These are phyloP conservation scores for Ophiocordyceps polyrhachis-furcata DNA, from an alignment of 2,329 filamentous ascomycete genomes.

Conservation along the genomic window DNA sequence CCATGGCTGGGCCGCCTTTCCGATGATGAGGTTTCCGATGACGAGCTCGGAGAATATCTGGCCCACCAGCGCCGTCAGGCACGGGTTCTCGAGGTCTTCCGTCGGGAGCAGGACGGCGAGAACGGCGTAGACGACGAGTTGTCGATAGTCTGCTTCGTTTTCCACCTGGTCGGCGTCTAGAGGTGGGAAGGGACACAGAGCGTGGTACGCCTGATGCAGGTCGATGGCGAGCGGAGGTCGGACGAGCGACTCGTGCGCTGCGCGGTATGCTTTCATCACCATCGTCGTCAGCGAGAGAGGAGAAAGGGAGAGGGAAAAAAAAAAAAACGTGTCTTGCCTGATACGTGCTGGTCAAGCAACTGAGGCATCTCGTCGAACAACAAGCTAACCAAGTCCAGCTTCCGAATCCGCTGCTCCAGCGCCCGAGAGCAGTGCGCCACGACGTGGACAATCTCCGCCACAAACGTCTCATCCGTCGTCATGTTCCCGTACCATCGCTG, in stretches of 20 bases:
- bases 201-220: constrained; percentile 58
- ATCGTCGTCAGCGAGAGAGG: background rate
- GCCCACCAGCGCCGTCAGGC: constrained; percentile 62
- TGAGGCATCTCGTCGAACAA: constrained; percentile 76
- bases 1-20: constrained; percentile 73
- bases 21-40: constrained; percentile 54
- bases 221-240: constrained; percentile 31
- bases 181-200: constrained; percentile 62
- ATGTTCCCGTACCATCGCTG: constrained; percentile 87
- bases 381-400: constrained; percentile 66
- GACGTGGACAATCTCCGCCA: constrained; percentile 73
- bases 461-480: constrained; percentile 74
- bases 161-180: constrained; percentile 47
- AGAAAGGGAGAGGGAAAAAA: background rate
- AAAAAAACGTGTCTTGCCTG: too few relatives aligned
- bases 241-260: constrained; percentile 29
- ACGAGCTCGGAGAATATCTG: constrained; percentile 86
- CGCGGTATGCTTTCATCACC: constrained; percentile 50
- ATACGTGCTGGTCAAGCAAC: constrained; percentile 59
- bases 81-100: constrained; percentile 78
- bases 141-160: constrained; percentile 71
- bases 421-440: constrained; percentile 83
- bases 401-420: constrained; percentile 68
- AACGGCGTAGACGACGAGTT: constrained; percentile 67
- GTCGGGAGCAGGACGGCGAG: constrained; percentile 74